phyloP scores from a whole-genome alignment of 2,329 filamentous ascomycete genomes.

The Cryphonectria naterciae region DNA sequence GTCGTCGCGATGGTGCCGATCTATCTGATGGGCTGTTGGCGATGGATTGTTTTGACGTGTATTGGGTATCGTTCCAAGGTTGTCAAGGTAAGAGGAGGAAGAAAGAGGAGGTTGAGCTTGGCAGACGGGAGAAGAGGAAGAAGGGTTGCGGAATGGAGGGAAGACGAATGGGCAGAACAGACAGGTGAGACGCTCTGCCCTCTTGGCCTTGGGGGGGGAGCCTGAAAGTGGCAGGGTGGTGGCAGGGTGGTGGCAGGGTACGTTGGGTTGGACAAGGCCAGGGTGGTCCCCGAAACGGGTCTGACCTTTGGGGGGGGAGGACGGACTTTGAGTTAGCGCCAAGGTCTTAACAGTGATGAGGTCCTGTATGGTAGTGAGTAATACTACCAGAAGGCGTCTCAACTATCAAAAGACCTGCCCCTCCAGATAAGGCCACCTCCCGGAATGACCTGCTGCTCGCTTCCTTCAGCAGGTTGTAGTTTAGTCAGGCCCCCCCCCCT shows the following conservation, averaged over 20 bases:
- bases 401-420: neutral
- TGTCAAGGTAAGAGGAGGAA: neutral
- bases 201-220: neutral
- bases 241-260: slow-evolving; percentile 6
- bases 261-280: neutral
- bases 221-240: neutral
- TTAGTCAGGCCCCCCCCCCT: neutral
- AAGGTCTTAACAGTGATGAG: neutral
- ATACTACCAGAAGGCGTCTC: neutral
- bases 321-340: slow-evolving; percentile 6
- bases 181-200: slow-evolving; percentile 19
- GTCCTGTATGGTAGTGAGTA: neutral
- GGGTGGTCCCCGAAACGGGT: slow-evolving; percentile 20
- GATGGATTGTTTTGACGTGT: slow-evolving; percentile 2
- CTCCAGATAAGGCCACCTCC: neutral
- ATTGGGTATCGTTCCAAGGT: slow-evolving; percentile 1
- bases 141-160: slow-evolving; percentile 12
- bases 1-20: neutral
- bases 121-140: neutral
- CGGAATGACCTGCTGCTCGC: neutral
- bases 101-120: slow-evolving; percentile 13
- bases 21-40: neutral
- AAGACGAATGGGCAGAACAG: neutral
- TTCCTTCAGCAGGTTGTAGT: neutral
- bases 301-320: neutral